Base-by-base conservation (phyloP, 2,329 filamentous ascomycete species). In the Penicillium sp. region DNA sequence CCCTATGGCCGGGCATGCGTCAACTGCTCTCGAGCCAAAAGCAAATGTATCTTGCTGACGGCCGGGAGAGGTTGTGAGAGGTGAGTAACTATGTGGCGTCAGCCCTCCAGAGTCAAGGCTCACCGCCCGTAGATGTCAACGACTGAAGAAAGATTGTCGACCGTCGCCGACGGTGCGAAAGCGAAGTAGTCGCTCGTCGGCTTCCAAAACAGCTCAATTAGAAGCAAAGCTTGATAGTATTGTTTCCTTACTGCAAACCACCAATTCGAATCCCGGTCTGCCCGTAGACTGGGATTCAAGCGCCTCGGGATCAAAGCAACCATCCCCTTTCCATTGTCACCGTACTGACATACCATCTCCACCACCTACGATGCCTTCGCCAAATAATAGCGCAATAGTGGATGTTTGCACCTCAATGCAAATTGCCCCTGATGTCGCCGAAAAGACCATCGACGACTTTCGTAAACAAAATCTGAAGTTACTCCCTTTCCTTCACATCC, bases 11-110 rank as follows among this genome's bases (percentile, higher is more conserved):
- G 74, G 33, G 73, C 78, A 8, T 79, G 78, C 51, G 61, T 68
- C 44, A 76, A 73, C 53, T 80, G 78, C 60, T 71, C 73, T 47
- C 75, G 73, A 47, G 77, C 77, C 33, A 80, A 80, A 55, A 78
- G 78, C 67, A 79, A 77, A 67, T 80, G 78, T 59, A 73, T 78
- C 27, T 68, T 76, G 43, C 67, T 70, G 21, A 56, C 63, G 3
- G 63, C 55, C 13, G 71, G 68, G 16, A 53, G 44, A 44, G 59
- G 62, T 9, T 70, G 68, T 48, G 66, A 71, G 50, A 69, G 68
- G 68, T 71, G 43, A 54, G 58, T 58, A 11, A 4, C 21, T 6
- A 31, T n/a, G 21, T 24, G 29, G 21, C 19, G n/a, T 35, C 27
- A 27, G 21, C 4, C 7, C 9, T n/a, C 5, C 4, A 27, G n/a